A percentile compares a stretch with the other conserved stretches of the same genome.
phyloP scores from a whole-genome alignment of 306 rosid species.

The Vigna hirtella region DNA sequence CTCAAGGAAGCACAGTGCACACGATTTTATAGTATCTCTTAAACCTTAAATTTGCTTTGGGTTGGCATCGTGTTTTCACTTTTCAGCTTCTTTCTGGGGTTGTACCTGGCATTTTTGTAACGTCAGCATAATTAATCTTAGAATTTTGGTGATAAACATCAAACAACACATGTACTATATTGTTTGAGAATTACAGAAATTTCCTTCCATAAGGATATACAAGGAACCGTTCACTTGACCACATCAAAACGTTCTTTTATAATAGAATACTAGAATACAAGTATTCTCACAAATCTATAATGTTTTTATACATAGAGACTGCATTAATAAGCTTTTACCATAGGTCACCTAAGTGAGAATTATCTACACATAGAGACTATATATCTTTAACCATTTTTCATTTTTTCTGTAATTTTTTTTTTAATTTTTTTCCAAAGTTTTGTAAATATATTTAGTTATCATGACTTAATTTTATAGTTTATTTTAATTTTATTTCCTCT shows the following conservation, averaged over 20 bases:
- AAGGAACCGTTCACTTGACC: not conserved
- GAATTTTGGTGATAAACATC: conserved; percentile 4
- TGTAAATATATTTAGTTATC: not conserved
- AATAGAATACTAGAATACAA: not conserved
- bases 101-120: not conserved
- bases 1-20: conserved; percentile 30
- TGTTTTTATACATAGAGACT: too few relatives aligned
- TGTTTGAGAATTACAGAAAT: not conserved
- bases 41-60: conserved; percentile 27
- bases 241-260: not conserved
- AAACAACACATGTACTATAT: not conserved
- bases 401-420: not conserved
- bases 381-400: not conserved
- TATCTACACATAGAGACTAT: not conserved
- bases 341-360: not conserved
- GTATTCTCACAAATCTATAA: not conserved
- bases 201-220: not conserved
- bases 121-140: not conserved
- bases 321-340: not conserved
- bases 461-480: not conserved
- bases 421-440: not conserved
- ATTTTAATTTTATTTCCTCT: too few relatives aligned
- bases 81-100: conserved; percentile 26
- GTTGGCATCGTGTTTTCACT: not conserved
- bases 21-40: conserved; percentile 26